Evolutionary conservation across 345 rosid species (phyloP).

Genomic region (Eucalyptus grandis): DNA sequence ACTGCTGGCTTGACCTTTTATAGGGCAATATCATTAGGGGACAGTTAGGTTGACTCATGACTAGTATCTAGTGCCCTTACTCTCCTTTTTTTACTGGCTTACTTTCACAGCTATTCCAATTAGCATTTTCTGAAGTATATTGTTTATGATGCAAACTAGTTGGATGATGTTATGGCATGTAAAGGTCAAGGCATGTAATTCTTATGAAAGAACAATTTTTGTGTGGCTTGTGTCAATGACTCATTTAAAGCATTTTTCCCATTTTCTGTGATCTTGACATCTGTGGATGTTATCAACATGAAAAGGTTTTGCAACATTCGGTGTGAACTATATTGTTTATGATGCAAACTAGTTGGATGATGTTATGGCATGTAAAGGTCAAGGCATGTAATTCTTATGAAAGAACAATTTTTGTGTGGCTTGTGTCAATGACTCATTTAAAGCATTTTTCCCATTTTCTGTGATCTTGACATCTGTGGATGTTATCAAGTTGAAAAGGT

Average conservation of each 20-base stretch:
- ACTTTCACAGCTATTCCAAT: not conserved
- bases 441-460: not conserved
- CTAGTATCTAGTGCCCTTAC: not conserved
- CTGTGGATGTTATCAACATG: not conserved
- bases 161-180: not conserved
- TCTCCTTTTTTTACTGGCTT: not conserved
- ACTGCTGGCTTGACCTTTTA: not conserved
- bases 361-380: not conserved
- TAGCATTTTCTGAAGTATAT: not conserved
- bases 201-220: not conserved
- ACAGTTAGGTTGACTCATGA: not conserved
- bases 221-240: not conserved
- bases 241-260: not conserved
- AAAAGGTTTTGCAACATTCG: not conserved
- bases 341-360: not conserved
- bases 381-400: not conserved
- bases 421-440: not conserved
- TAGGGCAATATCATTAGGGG: not conserved
- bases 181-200: not conserved
- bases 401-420: not conserved
- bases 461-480: not conserved
- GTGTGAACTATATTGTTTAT: not conserved
- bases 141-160: not conserved
- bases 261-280: not conserved
- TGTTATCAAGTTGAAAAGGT: not conserved